phyloP scores from a whole-genome alignment of 2,329 filamentous ascomycete species.

The Ceratocystis ficicola region DNA sequence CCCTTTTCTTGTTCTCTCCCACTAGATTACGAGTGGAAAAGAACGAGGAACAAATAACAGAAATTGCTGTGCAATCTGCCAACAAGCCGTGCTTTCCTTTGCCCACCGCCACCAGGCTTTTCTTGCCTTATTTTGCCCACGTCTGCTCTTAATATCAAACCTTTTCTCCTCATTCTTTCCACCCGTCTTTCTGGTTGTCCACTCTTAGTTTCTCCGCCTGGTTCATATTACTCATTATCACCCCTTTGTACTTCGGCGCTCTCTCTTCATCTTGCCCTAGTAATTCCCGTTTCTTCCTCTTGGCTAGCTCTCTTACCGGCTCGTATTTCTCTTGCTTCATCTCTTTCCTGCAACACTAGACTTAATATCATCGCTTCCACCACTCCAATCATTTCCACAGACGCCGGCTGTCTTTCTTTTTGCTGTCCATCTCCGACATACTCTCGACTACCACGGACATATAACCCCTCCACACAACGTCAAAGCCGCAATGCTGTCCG shows the following conservation, averaged over 20 bases:
- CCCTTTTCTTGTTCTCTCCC: constrained; percentile 5
- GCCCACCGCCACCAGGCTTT: too few relatives aligned
- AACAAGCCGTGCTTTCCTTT: not conserved
- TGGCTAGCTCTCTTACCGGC: not conserved
- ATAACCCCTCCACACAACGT: not conserved
- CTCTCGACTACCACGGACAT: not conserved
- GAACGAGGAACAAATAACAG: not conserved
- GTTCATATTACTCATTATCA: not conserved
- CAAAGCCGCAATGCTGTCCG: constrained; percentile 55
- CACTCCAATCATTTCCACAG: not conserved
- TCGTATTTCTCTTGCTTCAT: too few relatives aligned
- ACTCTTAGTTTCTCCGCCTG: not conserved
- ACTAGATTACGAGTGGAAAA: not conserved
- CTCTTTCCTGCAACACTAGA: not conserved
- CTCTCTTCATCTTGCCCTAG: not conserved
- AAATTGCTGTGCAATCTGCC: constrained; percentile 7
- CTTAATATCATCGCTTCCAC: not conserved
- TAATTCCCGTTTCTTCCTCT: constrained; percentile 6
- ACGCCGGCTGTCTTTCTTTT: not conserved
- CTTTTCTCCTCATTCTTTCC: not conserved
- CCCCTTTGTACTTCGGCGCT: not conserved
- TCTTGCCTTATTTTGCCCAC: too few relatives aligned
- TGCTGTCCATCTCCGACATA: not conserved
- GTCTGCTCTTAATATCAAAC: not conserved
- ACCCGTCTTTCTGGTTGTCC: not conserved